A percentile compares a stretch with the other conserved stretches of the same genome.
Evolutionary conservation across 2,329 filamentous ascomycete species (phyloP).

Genomic region (Beauveria caledonica): DNA sequence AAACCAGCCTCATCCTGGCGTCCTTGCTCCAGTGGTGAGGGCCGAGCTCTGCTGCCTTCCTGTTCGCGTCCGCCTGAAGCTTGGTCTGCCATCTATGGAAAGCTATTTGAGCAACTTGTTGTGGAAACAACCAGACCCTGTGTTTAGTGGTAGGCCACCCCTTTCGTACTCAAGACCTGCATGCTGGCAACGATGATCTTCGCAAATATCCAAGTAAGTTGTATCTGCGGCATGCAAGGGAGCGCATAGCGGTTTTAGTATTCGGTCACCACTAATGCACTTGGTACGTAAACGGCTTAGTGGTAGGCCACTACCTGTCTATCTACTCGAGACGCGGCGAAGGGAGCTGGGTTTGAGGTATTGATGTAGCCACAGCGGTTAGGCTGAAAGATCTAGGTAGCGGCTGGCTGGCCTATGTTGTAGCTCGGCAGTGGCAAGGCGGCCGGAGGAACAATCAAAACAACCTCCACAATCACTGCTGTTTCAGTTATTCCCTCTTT

Average conservation of each 20-base stretch:
- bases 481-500: neutral
- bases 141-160: neutral
- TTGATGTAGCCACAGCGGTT: too few relatives aligned
- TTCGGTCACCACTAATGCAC: too few relatives aligned
- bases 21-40: too few relatives aligned
- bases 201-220: neutral
- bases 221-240: neutral
- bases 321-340: neutral
- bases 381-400: too few relatives aligned
- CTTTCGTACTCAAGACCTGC: neutral
- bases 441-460: neutral
- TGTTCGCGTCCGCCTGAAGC: neutral
- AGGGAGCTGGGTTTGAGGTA: too few relatives aligned
- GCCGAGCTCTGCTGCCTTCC: neutral
- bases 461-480: neutral
- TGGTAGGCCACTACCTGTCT: neutral
- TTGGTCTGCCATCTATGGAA: neutral
- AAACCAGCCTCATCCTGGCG: too few relatives aligned
- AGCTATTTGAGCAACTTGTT: neutral
- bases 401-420: too few relatives aligned
- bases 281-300: neutral
- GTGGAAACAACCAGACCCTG: neutral
- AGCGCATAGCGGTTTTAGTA: too few relatives aligned
- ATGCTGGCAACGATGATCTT: neutral
- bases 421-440: neutral